These are phyloP conservation scores for Venturia aucupariae DNA, from an alignment of 2,329 filamentous ascomycete species.

Conservation along the genomic window DNA sequence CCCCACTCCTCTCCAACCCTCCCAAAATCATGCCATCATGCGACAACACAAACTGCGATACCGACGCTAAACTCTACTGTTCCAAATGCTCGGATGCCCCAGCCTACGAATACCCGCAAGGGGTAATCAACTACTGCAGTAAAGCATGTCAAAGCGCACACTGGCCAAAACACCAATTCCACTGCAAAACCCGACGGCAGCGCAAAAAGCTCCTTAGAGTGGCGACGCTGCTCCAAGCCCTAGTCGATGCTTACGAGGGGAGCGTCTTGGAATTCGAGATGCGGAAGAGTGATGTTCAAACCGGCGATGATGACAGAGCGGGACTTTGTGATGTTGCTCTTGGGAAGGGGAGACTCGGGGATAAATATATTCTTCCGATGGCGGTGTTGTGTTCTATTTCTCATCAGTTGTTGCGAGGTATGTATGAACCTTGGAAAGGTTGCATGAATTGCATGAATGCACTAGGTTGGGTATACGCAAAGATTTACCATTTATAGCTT, in stretches of 20 bases:
- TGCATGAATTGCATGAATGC: no score
- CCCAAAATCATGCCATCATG: background rate
- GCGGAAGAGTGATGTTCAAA: background rate
- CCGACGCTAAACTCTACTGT: background rate
- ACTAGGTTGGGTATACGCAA: no score
- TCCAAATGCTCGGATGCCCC: background rate
- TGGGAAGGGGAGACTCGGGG: background rate
- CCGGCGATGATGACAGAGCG: background rate
- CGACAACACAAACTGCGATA: background rate
- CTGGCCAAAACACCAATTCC: background rate
- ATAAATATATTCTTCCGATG: background rate
- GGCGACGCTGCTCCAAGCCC: background rate
- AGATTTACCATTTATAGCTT: background rate
- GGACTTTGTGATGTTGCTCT: background rate
- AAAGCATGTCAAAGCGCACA: background rate
- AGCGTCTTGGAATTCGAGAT: background rate
- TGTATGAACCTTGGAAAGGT: no score
- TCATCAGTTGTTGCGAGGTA: background rate
- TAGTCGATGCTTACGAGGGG: background rate
- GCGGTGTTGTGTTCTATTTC: background rate
- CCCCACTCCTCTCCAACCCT: no score
- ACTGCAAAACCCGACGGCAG: background rate
- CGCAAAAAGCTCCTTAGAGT: background rate
- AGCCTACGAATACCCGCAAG: background rate
- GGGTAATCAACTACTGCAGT: background rate